Percentiles rank a stretch among this genome's conserved stretches.
Conservation (phyloP, 2,329 filamentous ascomycete genomes). For the Hymenotorrendiella dingleyae region DNA sequence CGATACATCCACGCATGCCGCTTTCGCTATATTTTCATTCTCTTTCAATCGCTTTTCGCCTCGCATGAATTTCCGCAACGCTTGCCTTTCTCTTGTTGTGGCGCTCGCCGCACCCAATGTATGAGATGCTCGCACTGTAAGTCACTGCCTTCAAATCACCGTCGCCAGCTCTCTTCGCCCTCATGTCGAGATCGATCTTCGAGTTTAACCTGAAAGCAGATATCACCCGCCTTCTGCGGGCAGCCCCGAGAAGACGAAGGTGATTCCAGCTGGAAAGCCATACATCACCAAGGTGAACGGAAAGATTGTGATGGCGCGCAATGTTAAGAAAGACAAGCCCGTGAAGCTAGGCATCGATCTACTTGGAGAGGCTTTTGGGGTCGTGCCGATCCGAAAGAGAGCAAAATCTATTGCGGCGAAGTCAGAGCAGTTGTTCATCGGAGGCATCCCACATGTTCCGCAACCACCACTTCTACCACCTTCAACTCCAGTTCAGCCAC, state of each 20-base stretch:
- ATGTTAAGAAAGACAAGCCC: slow-evolving; percentile 18
- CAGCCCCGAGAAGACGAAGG: not conserved
- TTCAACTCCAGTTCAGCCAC: slow-evolving; percentile 12
- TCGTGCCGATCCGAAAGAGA: slow-evolving; percentile 11
- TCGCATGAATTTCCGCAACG: no score
- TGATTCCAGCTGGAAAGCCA: slow-evolving; percentile 19
- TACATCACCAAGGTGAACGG: slow-evolving; percentile 29
- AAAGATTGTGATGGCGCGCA: slow-evolving; percentile 26
- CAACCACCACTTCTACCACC: slow-evolving; percentile 7
- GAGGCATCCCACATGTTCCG: slow-evolving; percentile 12
- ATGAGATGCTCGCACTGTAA: no score
- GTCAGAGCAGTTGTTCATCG: slow-evolving; percentile 11
- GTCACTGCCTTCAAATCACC: no score
- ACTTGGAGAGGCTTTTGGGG: slow-evolving; percentile 19
- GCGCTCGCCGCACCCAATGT: no score
- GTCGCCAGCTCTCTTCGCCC: no score
- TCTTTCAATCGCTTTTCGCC: no score
- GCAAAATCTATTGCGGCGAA: slow-evolving; percentile 11
- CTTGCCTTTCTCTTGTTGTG: no score
- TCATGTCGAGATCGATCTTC: no score
- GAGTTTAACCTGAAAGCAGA: slow-evolving; percentile 6
- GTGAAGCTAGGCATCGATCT: slow-evolving; percentile 14
- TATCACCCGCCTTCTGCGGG: slow-evolving; percentile 10
- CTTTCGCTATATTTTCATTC: no score
- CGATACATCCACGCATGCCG: no score